Evolutionary conservation across 306 rosid species (phyloP).

Genomic region (Ormosia semicastrata): DNA sequence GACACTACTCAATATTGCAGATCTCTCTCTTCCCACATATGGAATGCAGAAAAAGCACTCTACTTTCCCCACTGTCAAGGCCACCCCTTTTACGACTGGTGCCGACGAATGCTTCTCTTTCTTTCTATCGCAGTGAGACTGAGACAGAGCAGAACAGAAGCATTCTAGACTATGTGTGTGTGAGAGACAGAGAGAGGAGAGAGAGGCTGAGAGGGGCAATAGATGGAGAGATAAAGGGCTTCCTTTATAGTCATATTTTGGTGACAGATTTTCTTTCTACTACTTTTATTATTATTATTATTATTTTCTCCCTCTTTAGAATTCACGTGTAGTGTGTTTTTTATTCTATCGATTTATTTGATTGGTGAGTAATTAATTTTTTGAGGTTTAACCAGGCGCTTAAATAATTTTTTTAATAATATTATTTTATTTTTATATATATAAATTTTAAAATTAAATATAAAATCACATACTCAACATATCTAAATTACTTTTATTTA

Average conservation of each 20-base stretch:
- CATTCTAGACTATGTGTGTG: slow-evolving; percentile 28
- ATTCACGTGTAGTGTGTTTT: no score
- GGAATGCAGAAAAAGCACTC: neutral
- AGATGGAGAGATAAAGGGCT: slow-evolving; percentile 28
- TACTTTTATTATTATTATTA: neutral
- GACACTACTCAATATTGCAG: neutral
- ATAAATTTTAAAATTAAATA: no score
- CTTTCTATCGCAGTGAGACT: slow-evolving; percentile 22
- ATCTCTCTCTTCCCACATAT: slow-evolving; percentile 24
- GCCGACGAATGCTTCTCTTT: slow-evolving; percentile 36
- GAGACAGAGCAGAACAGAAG: slow-evolving; percentile 40
- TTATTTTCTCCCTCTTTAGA: neutral
- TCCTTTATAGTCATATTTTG: slow-evolving; percentile 60
- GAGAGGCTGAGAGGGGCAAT: slow-evolving; percentile 8
- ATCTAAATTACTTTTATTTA: no score
- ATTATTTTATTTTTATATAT: no score
- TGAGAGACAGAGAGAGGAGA: neutral
- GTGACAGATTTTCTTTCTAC: slow-evolving; percentile 15
- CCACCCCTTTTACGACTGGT: slow-evolving; percentile 16
- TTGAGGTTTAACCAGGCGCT: no score
- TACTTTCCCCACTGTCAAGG: neutral
- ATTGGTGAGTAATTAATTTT: no score
- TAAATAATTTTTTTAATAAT: no score
- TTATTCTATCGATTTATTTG: no score
- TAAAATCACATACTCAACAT: no score